phyloP scores from a whole-genome alignment of 1,284 basidiomycete species.

The Ceratobasidium papillatum region DNA sequence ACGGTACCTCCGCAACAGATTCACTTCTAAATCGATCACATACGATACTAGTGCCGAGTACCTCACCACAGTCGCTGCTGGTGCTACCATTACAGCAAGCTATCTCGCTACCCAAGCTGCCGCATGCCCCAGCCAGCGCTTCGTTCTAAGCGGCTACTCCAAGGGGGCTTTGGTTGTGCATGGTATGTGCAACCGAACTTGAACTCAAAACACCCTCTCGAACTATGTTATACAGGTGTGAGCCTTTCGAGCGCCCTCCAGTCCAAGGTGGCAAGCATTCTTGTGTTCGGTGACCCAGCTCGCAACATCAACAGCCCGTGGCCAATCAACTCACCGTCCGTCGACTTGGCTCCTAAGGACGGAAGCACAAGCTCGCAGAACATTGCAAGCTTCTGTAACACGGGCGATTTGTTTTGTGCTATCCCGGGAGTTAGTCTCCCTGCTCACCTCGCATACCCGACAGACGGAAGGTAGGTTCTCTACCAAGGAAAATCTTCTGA shows the following conservation, averaged over 20 bases:
- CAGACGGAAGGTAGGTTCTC: slow-evolving; percentile 14
- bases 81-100: not conserved
- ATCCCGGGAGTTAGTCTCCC: not conserved
- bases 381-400: slow-evolving; percentile 35
- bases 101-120: slow-evolving; percentile 1
- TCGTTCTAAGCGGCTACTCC: slow-evolving; percentile 31
- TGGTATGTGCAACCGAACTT: not conserved
- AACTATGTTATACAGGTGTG: not conserved
- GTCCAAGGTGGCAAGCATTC: not conserved
- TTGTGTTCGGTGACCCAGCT: slow-evolving; percentile 24
- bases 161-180: slow-evolving; percentile 30
- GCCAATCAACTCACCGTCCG: slow-evolving; percentile 35
- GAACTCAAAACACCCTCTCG: not conserved
- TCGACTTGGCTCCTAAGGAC: slow-evolving; percentile 27
- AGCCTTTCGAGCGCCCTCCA: not conserved
- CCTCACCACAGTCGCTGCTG: not conserved
- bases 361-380: slow-evolving; percentile 30
- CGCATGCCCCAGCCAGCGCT: slow-evolving; percentile 24
- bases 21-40: not conserved
- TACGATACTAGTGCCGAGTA: slow-evolving; percentile 19
- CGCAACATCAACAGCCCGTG: not conserved
- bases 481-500: not conserved
- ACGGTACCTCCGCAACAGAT: not conserved
- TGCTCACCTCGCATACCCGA: slow-evolving; percentile 11
- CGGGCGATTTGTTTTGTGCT: slow-evolving; percentile 17